These are phyloP conservation scores for Pulicaria dysenterica DNA, from an alignment of 129 eudicot species.

Conservation along the genomic window DNA sequence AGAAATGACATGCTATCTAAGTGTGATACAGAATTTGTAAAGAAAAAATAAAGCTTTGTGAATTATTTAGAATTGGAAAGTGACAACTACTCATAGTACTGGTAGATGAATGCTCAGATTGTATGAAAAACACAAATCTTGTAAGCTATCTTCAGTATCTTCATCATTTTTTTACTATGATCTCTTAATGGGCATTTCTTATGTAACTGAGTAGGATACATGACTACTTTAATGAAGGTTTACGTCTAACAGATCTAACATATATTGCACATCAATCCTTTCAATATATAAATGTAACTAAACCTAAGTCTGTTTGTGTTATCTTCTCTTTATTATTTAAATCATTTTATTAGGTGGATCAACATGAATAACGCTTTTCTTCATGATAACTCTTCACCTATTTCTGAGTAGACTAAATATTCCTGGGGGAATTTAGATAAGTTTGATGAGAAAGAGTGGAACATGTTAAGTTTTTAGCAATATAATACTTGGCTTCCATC, in stretches of 20 bases:
- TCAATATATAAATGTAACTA: background rate
- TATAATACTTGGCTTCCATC: background rate
- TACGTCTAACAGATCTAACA: background rate
- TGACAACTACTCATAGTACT: background rate
- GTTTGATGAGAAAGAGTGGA: background rate
- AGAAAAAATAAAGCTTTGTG: background rate
- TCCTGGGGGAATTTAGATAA: background rate
- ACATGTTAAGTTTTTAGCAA: background rate
- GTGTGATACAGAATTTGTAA: background rate
- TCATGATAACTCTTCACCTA: background rate
- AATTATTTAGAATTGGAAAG: background rate
- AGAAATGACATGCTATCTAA: background rate
- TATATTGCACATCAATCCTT: background rate
- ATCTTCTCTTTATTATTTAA: background rate
- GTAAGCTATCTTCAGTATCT: background rate
- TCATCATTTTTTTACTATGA: background rate
- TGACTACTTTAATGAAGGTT: background rate
- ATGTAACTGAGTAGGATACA: background rate
- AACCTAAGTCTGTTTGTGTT: background rate
- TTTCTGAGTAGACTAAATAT: background rate
- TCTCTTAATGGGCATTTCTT: background rate
- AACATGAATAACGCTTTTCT: background rate
- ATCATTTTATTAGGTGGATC: slow-evolving; percentile 14
- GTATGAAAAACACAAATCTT: background rate
- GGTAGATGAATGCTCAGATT: no score